Percentiles rank a stretch among this genome's conserved stretches.
Conservation (phyloP, 1,284 basidiomycete genomes). For the Earliella scabrosa region DNA sequence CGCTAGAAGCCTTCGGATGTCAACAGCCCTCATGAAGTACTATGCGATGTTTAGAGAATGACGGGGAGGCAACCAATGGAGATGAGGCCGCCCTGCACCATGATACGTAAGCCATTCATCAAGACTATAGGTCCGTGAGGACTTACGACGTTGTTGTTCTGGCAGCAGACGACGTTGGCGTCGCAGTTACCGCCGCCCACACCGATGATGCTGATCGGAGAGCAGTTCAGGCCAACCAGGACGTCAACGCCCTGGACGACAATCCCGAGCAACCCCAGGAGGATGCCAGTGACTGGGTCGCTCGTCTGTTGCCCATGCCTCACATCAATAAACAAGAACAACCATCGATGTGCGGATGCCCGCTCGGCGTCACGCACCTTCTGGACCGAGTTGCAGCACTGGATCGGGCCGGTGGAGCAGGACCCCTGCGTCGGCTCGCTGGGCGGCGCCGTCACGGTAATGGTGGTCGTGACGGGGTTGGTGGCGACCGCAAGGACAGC, state of each 20-base stretch:
- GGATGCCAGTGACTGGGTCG: neutral
- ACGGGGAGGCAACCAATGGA: constrained; percentile 29
- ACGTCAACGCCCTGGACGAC: constrained; percentile 20
- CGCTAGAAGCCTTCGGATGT: too few species aligned
- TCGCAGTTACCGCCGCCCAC: constrained; percentile 30
- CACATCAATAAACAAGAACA: too few species aligned
- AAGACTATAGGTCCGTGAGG: neutral
- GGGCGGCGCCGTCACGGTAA: constrained; percentile 23
- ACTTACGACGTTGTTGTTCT: constrained; percentile 18
- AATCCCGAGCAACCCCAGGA: constrained; percentile 28
- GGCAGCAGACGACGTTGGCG: constrained; percentile 18
- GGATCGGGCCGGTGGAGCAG: constrained; percentile 32
- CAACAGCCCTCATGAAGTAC: too few species aligned
- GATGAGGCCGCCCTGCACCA: constrained; percentile 23
- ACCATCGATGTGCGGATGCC: neutral
- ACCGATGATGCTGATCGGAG: constrained; percentile 30
- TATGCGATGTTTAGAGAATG: constrained; percentile 10
- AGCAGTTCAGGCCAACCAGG: constrained; percentile 25
- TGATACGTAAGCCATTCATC: too few species aligned
- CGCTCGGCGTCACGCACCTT: constrained; percentile 6
- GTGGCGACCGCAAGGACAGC: constrained; percentile 33
- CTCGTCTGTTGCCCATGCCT: constrained; percentile 12
- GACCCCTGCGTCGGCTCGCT: constrained; percentile 17
- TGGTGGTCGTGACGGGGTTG: constrained; percentile 12
- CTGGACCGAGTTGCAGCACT: constrained; percentile 36